These are phyloP conservation scores for Gloeophyllum trabeum DNA, from an alignment of 768 basidiomycete species.

Conservation along the genomic window DNA sequence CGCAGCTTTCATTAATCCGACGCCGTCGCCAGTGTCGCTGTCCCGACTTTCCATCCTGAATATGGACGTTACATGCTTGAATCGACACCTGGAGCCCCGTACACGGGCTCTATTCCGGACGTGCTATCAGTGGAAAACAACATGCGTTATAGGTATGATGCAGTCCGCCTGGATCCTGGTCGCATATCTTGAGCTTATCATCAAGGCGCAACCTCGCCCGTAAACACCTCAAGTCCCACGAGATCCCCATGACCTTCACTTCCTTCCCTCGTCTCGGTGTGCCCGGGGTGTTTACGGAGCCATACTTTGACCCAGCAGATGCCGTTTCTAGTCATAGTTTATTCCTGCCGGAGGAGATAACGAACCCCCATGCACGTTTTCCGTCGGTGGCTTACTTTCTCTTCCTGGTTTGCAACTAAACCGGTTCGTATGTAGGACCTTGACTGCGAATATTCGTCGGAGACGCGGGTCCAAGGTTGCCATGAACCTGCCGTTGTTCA, in stretches of 20 bases:
- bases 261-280: constrained; percentile 92
- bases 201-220: constrained; percentile 74
- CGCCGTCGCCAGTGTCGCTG: constrained; percentile 2
- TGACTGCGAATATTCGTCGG: constrained; percentile 92
- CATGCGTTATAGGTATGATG: constrained; percentile 78
- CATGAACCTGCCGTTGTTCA: constrained; percentile 89
- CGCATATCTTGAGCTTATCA: background rate
- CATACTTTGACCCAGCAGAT: constrained; percentile 61
- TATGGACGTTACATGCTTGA: constrained; percentile 99
- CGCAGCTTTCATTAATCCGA: background rate
- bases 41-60: constrained; percentile 91
- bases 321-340: constrained; percentile 86
- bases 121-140: constrained; percentile 85
- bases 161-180: background rate
- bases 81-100: constrained; percentile 92
- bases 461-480: constrained; percentile 89
- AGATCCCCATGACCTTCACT: constrained; percentile 87
- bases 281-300: constrained; percentile 86
- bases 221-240: constrained; percentile 71
- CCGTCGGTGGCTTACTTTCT: constrained; percentile 53
- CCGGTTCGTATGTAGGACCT: constrained; percentile 44
- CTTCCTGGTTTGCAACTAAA: constrained; percentile 8
- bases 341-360: constrained; percentile 92
- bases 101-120: constrained; percentile 79
- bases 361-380: constrained; percentile 95